Evolutionary conservation across 805 yeast species (phyloP), one percentile per base, ranked within the genome.

Genomic region (Metschnikowia reukaufii): DNA sequence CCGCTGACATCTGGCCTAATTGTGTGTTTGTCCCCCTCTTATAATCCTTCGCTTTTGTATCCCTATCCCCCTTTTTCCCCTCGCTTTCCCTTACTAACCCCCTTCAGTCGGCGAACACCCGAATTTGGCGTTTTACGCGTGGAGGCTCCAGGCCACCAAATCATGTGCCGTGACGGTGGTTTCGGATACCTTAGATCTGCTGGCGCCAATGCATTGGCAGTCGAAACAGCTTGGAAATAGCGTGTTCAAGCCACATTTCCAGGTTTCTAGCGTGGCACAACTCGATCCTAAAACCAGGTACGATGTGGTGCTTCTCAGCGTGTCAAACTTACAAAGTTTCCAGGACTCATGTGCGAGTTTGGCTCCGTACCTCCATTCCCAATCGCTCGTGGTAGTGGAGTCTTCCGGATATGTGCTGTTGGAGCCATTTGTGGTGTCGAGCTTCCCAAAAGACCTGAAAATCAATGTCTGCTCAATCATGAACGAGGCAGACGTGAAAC

Each of bases 401-500:
- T 77, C 83, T 40, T 80, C 88, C 1, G 88, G 88, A 4, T 86
- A 78, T 60, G 79, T 86, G 47, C 84, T 84, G 61, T 63, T 86
- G 43, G 92, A 86, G 62, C 86, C 87, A 6, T 85, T 85, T 60
- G 75, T 84, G 33, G 72, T 69, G 53, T 68, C 79, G 61, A 68
- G 72, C 16, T 62, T 72, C 47, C 52, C 63, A 33, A 56, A 64
- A 50, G 52, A 62, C 66, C 48, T 73, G 29, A 52, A 60, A 29
- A 50, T 63, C 32, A 51, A 61, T 19, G 70, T 82, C 15, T 68
- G 80, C 45, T 79, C 86, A 37, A 77, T 84, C 36, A 77, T 84
- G 79, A 74, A 80, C 41, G 87, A 83, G 62, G 73, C 73, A 42
- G 88, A 84, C 59, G 67, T 82, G 36, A 72, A 83, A 52, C 59